Evolutionary conservation across 192 early-diverging fungal species (phyloP).

Genomic region (Chytriomyces confervae): DNA sequence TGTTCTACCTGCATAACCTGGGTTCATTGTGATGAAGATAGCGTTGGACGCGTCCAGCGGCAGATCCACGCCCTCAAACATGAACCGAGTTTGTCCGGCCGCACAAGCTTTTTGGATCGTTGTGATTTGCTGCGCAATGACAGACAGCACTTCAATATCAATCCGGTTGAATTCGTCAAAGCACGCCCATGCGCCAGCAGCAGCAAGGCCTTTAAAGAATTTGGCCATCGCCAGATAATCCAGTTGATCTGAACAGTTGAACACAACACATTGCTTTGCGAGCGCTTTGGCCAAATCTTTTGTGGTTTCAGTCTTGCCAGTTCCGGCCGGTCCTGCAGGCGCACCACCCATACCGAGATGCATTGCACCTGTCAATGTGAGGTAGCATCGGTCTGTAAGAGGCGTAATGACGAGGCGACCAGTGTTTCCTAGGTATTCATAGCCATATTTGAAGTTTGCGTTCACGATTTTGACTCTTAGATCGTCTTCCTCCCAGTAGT

Average conservation of each 20-base stretch:
- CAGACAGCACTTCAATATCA: slow-evolving; percentile 68
- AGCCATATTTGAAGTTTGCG: slow-evolving; percentile 63
- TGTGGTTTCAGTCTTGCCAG: slow-evolving; percentile 67
- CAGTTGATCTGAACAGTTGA: slow-evolving; percentile 69
- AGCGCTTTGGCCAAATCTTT: slow-evolving; percentile 67
- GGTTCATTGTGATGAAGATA: slow-evolving; percentile 70
- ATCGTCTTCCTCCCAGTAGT: slow-evolving; percentile 70
- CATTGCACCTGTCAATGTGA: slow-evolving; percentile 65
- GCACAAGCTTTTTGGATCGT: slow-evolving; percentile 65
- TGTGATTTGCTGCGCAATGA: slow-evolving; percentile 68
- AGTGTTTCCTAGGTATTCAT: slow-evolving; percentile 69
- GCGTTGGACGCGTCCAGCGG: slow-evolving; percentile 64
- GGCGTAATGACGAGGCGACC: slow-evolving; percentile 66
- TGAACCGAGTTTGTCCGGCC: slow-evolving; percentile 55
- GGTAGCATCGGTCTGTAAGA: slow-evolving; percentile 65
- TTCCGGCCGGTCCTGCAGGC: slow-evolving; percentile 65
- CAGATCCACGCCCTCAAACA: slow-evolving; percentile 67
- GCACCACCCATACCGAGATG: slow-evolving; percentile 70
- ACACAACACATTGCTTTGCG: slow-evolving; percentile 70
- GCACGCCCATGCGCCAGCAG: slow-evolving; percentile 68
- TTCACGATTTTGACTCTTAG: slow-evolving; percentile 67
- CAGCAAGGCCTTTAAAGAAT: slow-evolving; percentile 67
- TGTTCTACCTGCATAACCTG: slow-evolving; percentile 68
- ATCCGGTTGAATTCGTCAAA: slow-evolving; percentile 72
- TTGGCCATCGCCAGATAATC: slow-evolving; percentile 71